Evolutionary conservation across 352 stramenopile species (phyloP).

Genomic region (Phytopythium chamaehyphon): DNA sequence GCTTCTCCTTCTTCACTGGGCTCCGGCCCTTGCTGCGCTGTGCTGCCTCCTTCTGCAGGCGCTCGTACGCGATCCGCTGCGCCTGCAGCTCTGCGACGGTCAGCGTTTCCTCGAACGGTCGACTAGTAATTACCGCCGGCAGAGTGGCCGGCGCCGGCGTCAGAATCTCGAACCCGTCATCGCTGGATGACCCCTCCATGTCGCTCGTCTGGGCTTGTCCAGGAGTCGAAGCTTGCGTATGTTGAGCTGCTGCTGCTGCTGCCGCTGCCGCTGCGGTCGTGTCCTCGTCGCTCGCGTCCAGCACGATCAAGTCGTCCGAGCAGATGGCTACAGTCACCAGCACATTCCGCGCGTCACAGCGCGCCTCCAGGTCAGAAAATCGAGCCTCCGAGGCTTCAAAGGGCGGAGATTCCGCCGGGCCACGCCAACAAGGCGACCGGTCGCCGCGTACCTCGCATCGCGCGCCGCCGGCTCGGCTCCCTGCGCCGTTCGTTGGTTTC

Average conservation of each 20-base stretch:
- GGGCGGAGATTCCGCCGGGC: background rate
- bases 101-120: slow-evolving; percentile 32
- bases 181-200: background rate
- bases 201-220: slow-evolving; percentile 1
- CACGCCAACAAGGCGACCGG: background rate
- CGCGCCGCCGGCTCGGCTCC: background rate
- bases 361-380: background rate
- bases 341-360: background rate
- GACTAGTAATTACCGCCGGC: slow-evolving; percentile 4
- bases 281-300: slow-evolving; percentile 56
- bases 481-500: background rate
- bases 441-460: slow-evolving; percentile 6
- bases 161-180: slow-evolving; percentile 9
- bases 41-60: slow-evolving; percentile 11
- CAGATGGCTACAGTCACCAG: slow-evolving; percentile 11
- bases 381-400: background rate
- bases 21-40: background rate
- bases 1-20: background rate
- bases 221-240: too few species aligned
- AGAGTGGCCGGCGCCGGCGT: slow-evolving; percentile 9
- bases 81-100: slow-evolving; percentile 63
- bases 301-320: slow-evolving; percentile 30
- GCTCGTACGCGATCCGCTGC: slow-evolving; percentile 45
- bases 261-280: background rate
- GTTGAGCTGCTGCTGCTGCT: background rate